These are phyloP conservation scores for Nicotiana paniculata DNA, from an alignment of 257 asterid species.

Conservation along the genomic window DNA sequence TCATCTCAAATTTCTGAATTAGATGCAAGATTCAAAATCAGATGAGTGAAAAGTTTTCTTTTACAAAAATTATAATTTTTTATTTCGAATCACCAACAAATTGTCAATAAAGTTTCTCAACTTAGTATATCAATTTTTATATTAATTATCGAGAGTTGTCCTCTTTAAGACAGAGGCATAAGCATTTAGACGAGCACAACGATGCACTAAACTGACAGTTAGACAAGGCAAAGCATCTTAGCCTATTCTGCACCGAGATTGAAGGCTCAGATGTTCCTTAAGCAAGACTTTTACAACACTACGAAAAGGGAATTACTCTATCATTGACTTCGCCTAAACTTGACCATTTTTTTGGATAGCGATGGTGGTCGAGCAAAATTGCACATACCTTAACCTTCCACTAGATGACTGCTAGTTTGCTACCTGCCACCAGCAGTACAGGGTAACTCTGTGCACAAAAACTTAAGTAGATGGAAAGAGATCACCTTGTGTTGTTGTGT, in stretches of 20 bases:
- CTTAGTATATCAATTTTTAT: neutral
- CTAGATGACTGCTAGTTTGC: neutral
- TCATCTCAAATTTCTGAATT: neutral
- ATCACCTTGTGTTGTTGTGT: neutral
- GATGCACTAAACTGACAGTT: neutral
- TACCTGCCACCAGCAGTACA: no score
- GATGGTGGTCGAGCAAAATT: neutral
- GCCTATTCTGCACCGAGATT: neutral
- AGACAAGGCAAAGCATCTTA: neutral
- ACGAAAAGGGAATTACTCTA: neutral
- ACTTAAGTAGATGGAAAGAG: neutral
- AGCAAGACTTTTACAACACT: neutral
- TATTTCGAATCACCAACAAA: neutral
- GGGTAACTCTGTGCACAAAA: neutral
- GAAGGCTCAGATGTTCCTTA: neutral
- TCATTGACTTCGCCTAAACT: neutral
- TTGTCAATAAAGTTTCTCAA: neutral
- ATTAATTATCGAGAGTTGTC: neutral
- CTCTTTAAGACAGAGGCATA: neutral
- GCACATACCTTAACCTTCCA: neutral
- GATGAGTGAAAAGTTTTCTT: neutral
- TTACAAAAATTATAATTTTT: neutral
- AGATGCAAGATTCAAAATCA: neutral
- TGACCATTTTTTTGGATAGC: neutral
- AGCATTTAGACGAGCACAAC: neutral